Evolutionary conservation across 2,329 filamentous ascomycete genomes (phyloP), one percentile per base, ranked within the genome.

Genomic region (Penicillium sp.): DNA sequence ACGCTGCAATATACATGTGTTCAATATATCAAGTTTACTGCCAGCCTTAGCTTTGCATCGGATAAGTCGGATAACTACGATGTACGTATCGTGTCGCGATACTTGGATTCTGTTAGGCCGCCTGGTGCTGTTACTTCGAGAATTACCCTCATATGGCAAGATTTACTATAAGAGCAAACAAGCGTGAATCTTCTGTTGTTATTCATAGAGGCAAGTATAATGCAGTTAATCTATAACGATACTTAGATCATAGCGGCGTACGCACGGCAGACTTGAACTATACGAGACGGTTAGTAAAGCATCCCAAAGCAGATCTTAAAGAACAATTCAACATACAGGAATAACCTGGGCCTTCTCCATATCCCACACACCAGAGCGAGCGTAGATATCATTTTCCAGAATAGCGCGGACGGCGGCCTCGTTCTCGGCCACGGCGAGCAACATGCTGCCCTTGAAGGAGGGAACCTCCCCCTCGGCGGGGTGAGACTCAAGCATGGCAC

Each of bases 311-410:
- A 26, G 2, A 16, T 19, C 8, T 39, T 11, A 5, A 10, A 48
- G n/a, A n/a, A 41, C 39, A 19, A 35, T 24, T 49, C 13, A 44
- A 71, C 70, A 53, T 66, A 75, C 73, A 56, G 70, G 69, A 65
- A 72, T 73, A 56, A 79, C 73, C 67, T 77, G 66, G 61, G 72
- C 85, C 66, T 89, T 89, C 35, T 87, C 83, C 57, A 89, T 70
- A 78, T 96, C 90, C 92, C 92, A 96, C 9, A 96, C 91, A 0
- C 87, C 90, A 44, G 75, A 80, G 58, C 77, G 81, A 10, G 82
- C 79, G 75, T 96, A 96, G 10, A 92, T 78, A 76, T 96, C 92
- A 48, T 84, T 81, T 73, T 83, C 84, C 47, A 96, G 72, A 51
- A 83, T 69, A 65, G 88, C 82, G 41, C 88, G 71, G 2, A 90